Evolutionary conservation across 2,329 filamentous ascomycete species (phyloP), one percentile per base, ranked within the genome.

Genomic region (Monosporascus sp.): DNA sequence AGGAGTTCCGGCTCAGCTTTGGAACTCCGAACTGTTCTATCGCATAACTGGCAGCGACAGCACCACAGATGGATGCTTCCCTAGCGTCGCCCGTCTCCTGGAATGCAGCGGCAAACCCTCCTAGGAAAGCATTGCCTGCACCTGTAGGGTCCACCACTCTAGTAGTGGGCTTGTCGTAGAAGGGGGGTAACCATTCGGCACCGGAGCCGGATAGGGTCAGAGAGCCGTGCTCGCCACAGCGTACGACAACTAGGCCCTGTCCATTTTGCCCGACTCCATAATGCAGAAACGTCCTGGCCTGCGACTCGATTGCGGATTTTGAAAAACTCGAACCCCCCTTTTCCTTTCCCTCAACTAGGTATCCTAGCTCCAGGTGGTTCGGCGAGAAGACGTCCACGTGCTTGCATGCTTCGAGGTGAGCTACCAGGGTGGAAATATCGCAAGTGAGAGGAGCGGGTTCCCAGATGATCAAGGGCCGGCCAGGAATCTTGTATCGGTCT

Each of bases 51-150:
- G 39, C 39, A 42, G 39, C 67, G 6, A 71, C 67, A 11, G 62
- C 57, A 1, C 65, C 70, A 46, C 67, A 62, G 39, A 59, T 63
- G n/a, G 62, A 62, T 5, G 68, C 64, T 22, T 64, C 47, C 1
- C 60, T n/a, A 1, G 58, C 25, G 56, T 62, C 55, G 3, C 58
- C 53, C 0, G 59, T 62, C 14, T 55, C 50, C 22, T 59, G 47
- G 27, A 66, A 63, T 5, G 65, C 62, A 15, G 67, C 51, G 3
- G 62, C 56, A 49, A 65, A 65, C 1, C 64, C 68, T 7, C 69
- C 68, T 4, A 72, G 55, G 44, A 72, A 71, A 0, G 68, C 62
- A 51, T 72, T 72, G 3, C 70, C 68, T 0, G 66, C 69, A 1
- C 69, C 68, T 25, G 70, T 72, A 1, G 68, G 58, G 51, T 72